phyloP scores from a whole-genome alignment of 2,329 filamentous ascomycete species.

The Hymenoscyphus occultus region DNA sequence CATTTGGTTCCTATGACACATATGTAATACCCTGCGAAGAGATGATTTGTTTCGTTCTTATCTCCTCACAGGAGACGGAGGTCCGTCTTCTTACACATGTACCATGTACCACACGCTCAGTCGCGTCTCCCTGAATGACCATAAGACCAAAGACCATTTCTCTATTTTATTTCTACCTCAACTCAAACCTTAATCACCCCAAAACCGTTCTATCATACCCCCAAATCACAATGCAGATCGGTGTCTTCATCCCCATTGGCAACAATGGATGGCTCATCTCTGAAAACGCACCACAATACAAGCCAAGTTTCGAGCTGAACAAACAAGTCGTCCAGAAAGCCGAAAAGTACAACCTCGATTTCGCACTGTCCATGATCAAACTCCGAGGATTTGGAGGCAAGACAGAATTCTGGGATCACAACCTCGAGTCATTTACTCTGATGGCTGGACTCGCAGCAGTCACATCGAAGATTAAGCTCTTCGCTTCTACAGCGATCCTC shows the following conservation, averaged over 20 bases:
- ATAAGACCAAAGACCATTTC: too few relatives aligned
- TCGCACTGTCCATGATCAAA: conserved; percentile 38
- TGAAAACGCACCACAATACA: conserved; percentile 36
- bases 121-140: not conserved
- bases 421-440: conserved; percentile 37
- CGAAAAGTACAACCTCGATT: conserved; percentile 35
- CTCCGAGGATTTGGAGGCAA: conserved; percentile 36
- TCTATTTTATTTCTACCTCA: too few relatives aligned
- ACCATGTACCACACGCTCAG: not conserved
- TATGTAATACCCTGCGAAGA: not conserved
- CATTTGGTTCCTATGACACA: not conserved
- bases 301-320: conserved; percentile 36
- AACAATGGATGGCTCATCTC: conserved; percentile 39
- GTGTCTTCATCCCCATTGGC: conserved; percentile 29
- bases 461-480: conserved; percentile 37
- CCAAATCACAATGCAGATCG: conserved; percentile 21
- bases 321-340: conserved; percentile 35
- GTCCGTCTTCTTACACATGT: not conserved
- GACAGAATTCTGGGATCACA: conserved; percentile 38
- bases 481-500: conserved; percentile 36
- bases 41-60: not conserved
- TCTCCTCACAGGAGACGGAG: not conserved
- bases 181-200: too few relatives aligned
- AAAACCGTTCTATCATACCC: not conserved
- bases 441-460: conserved; percentile 37